Base-by-base conservation (phyloP, 768 basidiomycete species). In the Boletus subcaerulescens region DNA sequence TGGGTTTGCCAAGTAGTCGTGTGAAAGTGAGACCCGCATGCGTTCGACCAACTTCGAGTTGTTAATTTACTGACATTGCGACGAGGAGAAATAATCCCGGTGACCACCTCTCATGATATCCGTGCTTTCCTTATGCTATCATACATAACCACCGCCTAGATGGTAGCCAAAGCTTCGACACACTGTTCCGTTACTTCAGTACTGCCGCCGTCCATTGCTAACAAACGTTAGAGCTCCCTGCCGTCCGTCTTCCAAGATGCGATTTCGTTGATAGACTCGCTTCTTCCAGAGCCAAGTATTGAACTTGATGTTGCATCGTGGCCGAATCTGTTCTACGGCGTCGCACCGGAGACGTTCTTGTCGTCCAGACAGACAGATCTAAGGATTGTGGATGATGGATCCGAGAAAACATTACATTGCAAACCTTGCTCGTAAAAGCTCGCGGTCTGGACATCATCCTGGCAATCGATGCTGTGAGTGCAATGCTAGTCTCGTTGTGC, bases 371-470 rank as follows among this genome's bases (percentile, higher is more conserved):
- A 74, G 58, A 63, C 55, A 11, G 60, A 73, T 24, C 64, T 78
- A 0, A 57, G 57, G 38, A 48, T 78, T 3, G 70, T 71, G 35
- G 76, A 78, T 45, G 77, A 76, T 38, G 75, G 74, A n/a, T n/a
- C n/a, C n/a, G n/a, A 13, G 71, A 78, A 56, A 60, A 76, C 53
- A 66, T 80, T 38, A 79, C 81, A 4, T 33, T 81, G 17, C 76
- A 77, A 45, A 81, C 81, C 3, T 70, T 83, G 40, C 71, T 82
- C 17, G 73, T 80, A 45, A 66, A 72, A 38, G 71, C 71, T 14
- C 75, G 82, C 39, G 67, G 60, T 1, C 61, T 82, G 49, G 82
- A 83, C 53, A 71, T 74, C 9, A 77, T 84, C 58, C 47, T 83
- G 36, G 80, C 78, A 0, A 73, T 82, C 41, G 82, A 84, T 60